A percentile compares a stretch with the other conserved stretches of the same genome.
Conservation (phyloP, 192 early-diverging fungal genomes). For the Phycomyces nitens region DNA sequence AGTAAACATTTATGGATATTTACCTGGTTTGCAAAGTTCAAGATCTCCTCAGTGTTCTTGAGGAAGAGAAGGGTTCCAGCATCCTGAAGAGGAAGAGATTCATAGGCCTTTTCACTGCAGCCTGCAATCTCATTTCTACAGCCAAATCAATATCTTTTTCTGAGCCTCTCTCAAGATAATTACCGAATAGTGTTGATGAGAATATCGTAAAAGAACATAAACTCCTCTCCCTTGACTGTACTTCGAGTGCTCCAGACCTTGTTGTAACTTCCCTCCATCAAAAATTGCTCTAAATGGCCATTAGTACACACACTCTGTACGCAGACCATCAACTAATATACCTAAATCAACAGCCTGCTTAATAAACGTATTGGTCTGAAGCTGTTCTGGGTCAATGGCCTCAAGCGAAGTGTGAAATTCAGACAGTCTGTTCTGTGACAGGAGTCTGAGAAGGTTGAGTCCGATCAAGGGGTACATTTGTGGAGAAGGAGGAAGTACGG, state of each 20-base stretch:
- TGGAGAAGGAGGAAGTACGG: slow-evolving; percentile 65
- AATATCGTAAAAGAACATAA: slow-evolving; percentile 91
- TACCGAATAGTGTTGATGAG: slow-evolving; percentile 90
- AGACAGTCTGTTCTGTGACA: slow-evolving; percentile 92
- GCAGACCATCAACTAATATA: too few species aligned
- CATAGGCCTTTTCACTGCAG: slow-evolving; percentile 94
- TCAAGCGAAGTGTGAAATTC: slow-evolving; percentile 99
- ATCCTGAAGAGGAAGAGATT: slow-evolving; percentile 76
- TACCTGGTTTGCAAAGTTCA: slow-evolving; percentile 85
- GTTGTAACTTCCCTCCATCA: slow-evolving; percentile 98
- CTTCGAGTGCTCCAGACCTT: slow-evolving; percentile 90
- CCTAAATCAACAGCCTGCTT: slow-evolving; percentile 84
- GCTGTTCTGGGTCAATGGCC: slow-evolving; percentile 76
- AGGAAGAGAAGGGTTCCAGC: slow-evolving; percentile 89
- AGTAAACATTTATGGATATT: slow-evolving; percentile 21
- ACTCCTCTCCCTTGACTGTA: slow-evolving; percentile 89
- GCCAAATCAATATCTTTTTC: not conserved
- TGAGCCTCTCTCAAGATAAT: not conserved
- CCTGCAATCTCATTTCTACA: slow-evolving; percentile 90
- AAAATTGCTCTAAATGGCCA: slow-evolving; percentile 69
- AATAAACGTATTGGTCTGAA: slow-evolving; percentile 79
- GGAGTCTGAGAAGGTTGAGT: slow-evolving; percentile 86
- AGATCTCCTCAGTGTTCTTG: slow-evolving; percentile 72
- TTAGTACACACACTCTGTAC: too few species aligned
- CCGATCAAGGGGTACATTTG: slow-evolving; percentile 89